Conservation (phyloP, 441 rosid species). For the Gossypium trilobum region DNA sequence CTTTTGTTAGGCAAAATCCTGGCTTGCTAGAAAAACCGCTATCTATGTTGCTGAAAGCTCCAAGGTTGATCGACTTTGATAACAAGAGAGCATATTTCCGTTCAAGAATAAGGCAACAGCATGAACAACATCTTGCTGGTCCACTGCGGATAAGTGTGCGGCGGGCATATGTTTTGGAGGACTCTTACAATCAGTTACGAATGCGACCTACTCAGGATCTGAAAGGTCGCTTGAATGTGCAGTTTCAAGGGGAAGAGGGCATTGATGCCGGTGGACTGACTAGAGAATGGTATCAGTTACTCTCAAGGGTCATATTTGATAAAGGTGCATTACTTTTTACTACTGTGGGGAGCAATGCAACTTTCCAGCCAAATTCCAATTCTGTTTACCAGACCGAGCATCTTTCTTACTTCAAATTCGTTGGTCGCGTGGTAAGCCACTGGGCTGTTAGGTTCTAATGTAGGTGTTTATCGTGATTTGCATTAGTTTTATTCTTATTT, state of each 20-base stretch:
- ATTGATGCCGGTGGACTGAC: constrained; percentile 99
- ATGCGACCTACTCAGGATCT: constrained; percentile 88
- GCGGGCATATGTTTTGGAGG: constrained; percentile 91
- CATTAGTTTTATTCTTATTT: neutral
- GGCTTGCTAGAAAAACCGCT: constrained; percentile 82
- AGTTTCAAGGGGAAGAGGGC: constrained; percentile 98
- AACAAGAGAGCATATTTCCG: constrained; percentile 91
- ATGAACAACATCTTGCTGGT: constrained; percentile 81
- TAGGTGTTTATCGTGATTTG: neutral
- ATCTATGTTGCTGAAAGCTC: constrained; percentile 86
- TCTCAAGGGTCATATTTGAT: constrained; percentile 93
- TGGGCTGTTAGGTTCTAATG: constrained; percentile 10
- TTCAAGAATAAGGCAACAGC: constrained; percentile 84
- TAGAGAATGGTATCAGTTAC: constrained; percentile 94
- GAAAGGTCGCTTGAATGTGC: constrained; percentile 88
- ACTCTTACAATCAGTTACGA: constrained; percentile 92
- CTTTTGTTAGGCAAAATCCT: constrained; percentile 86
- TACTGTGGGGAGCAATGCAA: constrained; percentile 83
- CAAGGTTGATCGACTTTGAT: constrained; percentile 92
- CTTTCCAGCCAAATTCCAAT: constrained; percentile 97
- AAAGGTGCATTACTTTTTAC: constrained; percentile 93
- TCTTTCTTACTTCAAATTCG: constrained; percentile 93
- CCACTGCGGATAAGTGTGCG: constrained; percentile 84
- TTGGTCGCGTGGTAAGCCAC: constrained; percentile 80
- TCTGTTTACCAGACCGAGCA: constrained; percentile 96